A percentile compares a stretch with the other conserved stretches of the same genome.
These are phyloP conservation scores for Syzygium grande DNA, from an alignment of 345 rosid genomes.

Conservation along the genomic window DNA sequence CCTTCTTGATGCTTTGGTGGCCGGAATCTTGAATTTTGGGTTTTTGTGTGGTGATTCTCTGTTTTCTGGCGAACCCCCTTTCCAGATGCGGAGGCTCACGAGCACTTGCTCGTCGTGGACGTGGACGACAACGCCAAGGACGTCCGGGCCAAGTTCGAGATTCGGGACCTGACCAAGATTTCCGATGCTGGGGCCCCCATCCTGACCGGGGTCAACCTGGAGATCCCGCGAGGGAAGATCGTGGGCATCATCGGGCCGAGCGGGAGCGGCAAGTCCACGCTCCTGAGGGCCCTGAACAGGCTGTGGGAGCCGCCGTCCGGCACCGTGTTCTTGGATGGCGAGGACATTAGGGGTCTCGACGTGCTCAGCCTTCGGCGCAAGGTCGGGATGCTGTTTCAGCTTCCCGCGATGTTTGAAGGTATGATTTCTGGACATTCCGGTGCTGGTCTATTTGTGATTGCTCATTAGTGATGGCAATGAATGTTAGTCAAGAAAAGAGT, in stretches of 20 bases:
- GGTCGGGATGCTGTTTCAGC: slow-evolving; percentile 97
- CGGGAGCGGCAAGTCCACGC: slow-evolving; percentile 90
- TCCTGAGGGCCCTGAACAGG: slow-evolving; percentile 68
- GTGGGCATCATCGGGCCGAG: slow-evolving; percentile 92
- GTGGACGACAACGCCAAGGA: background rate
- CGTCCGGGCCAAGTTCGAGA: slow-evolving; percentile 30
- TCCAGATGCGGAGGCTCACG: slow-evolving; percentile 23
- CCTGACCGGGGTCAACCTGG: slow-evolving; percentile 40
- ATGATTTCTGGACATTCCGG: background rate
- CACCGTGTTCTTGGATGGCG: slow-evolving; percentile 62
- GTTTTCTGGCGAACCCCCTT: background rate
- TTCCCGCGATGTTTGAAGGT: slow-evolving; percentile 86
- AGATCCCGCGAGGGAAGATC: slow-evolving; percentile 51
- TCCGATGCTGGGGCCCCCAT: slow-evolving; percentile 44
- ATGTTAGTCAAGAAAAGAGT: background rate
- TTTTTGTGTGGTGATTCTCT: background rate
- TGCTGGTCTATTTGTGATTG: background rate
- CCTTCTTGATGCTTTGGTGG: background rate
- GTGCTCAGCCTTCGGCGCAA: slow-evolving; percentile 72
- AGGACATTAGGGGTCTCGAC: slow-evolving; percentile 49
- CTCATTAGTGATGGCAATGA: background rate
- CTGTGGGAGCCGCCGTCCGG: slow-evolving; percentile 80
- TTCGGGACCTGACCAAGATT: slow-evolving; percentile 35
- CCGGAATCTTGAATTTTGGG: background rate
- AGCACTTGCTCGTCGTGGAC: slow-evolving; percentile 30